Evolutionary conservation across 208 protist genomes (phyloP).

Genomic region (Leptomonas pyrrhocoris): DNA sequence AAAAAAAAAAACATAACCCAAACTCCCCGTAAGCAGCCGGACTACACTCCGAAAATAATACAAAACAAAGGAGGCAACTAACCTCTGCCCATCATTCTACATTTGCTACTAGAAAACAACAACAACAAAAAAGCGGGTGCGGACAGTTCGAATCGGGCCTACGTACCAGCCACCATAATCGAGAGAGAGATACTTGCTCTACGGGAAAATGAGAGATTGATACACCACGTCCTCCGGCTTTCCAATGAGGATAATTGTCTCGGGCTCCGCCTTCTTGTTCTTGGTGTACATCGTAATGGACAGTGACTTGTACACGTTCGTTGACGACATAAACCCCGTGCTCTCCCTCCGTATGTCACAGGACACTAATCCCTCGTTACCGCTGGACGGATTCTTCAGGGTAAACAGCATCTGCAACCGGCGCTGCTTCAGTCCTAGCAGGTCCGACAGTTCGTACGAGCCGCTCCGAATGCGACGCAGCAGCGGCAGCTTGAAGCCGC

Average conservation of each 20-base stretch:
- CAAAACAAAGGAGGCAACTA: no score
- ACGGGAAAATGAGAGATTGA: conserved; percentile 50
- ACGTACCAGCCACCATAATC: no score
- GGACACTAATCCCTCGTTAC: conserved; percentile 77
- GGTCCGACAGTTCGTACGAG: conserved; percentile 82
- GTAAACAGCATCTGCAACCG: conserved; percentile 90
- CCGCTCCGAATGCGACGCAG: conserved; percentile 84
- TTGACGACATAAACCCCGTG: conserved; percentile 70
- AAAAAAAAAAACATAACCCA: no score
- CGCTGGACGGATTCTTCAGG: conserved; percentile 67
- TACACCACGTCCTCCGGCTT: conserved; percentile 86
- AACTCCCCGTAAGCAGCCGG: no score
- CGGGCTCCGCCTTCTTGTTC: conserved; percentile 55
- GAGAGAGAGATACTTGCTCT: conserved; percentile 3
- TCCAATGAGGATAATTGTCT: conserved; percentile 86
- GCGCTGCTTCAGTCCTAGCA: conserved; percentile 79
- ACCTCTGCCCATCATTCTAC: no score
- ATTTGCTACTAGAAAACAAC: no score
- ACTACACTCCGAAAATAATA: no score
- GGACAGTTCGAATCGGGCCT: no score
- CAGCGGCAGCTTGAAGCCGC: conserved; percentile 85
- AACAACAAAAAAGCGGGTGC: no score
- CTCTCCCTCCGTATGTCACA: conserved; percentile 82
- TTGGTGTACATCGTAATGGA: conserved; percentile 67
- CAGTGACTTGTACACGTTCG: conserved; percentile 82